A percentile compares a stretch with the other conserved stretches of the same genome.
These are phyloP conservation scores for Suillus sp. DNA, from an alignment of 768 basidiomycete species.

Conservation along the genomic window DNA sequence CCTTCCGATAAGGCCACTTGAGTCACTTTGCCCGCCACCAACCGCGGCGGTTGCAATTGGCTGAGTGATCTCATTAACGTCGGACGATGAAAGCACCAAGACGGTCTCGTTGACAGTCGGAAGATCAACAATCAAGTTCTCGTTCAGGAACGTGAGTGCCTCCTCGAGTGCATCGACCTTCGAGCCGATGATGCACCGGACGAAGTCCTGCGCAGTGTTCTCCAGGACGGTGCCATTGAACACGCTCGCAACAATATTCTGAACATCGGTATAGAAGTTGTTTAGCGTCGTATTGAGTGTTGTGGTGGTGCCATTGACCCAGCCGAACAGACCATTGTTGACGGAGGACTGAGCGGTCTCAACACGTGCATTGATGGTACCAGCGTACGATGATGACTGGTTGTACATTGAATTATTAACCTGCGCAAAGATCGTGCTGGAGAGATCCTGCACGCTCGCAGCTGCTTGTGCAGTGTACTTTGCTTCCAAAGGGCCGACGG, in stretches of 20 bases:
- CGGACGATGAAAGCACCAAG: conserved; percentile 72
- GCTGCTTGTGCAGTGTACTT: conserved; percentile 68
- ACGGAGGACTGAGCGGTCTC: conserved; percentile 70
- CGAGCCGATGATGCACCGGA: conserved; percentile 87
- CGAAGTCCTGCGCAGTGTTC: conserved; percentile 79
- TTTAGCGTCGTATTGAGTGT: conserved; percentile 86
- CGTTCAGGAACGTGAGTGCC: conserved; percentile 88
- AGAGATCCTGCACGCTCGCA: conserved; percentile 63
- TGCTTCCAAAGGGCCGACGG: conserved; percentile 69
- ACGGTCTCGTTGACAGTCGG: conserved; percentile 74
- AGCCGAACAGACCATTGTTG: conserved; percentile 89
- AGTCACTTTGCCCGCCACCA: conserved; percentile 52
- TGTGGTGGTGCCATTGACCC: conserved; percentile 90
- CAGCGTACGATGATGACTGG: conserved; percentile 77
- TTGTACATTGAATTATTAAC: conserved; percentile 85
- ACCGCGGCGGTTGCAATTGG: conserved; percentile 87
- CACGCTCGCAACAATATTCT: conserved; percentile 70
- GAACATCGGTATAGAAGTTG: conserved; percentile 84
- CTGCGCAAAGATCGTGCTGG: conserved; percentile 67
- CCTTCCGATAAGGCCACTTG: conserved; percentile 67
- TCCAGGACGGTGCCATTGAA: conserved; percentile 88
- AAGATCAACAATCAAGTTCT: conserved; percentile 81
- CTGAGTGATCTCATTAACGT: conserved; percentile 71
- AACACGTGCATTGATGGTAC: conserved; percentile 73
- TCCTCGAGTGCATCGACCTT: conserved; percentile 87